These are phyloP conservation scores for Flaveria trinervia DNA, from an alignment of 129 eudicot species.

Conservation along the genomic window DNA sequence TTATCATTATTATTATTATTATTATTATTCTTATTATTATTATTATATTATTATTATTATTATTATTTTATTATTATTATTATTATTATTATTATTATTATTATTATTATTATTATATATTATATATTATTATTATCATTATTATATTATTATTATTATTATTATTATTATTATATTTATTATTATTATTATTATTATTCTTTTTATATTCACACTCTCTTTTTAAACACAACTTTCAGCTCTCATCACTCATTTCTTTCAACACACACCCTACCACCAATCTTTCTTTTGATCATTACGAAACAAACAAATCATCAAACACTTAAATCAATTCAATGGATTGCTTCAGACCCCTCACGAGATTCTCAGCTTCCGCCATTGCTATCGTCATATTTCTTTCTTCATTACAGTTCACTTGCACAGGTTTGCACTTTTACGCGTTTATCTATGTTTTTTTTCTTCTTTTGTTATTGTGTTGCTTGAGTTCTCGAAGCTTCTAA, in stretches of 20 bases:
- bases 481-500: slow-evolving; percentile 13
- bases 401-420: slow-evolving; percentile 49
- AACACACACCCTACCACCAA: slow-evolving; percentile 29
- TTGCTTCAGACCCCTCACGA: slow-evolving; percentile 39
- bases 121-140: neutral
- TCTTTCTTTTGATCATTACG: slow-evolving; percentile 17
- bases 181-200: neutral
- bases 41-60: neutral
- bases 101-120: neutral
- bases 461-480: neutral
- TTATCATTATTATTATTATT: neutral
- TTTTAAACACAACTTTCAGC: slow-evolving; percentile 30
- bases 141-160: neutral
- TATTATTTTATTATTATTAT: neutral
- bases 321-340: slow-evolving; percentile 41
- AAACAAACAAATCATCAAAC: slow-evolving; percentile 7
- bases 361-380: slow-evolving; percentile 36
- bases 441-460: neutral
- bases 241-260: slow-evolving; percentile 26
- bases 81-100: neutral
- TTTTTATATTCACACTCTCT: slow-evolving; percentile 12
- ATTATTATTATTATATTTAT: neutral
- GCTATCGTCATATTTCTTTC: slow-evolving; percentile 43
- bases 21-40: neutral
- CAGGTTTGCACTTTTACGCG: slow-evolving; percentile 49